A percentile compares a stretch with the other conserved stretches of the same genome.
Evolutionary conservation across 2,329 filamentous ascomycete species (phyloP).

Genomic region (Eurotiales sp.): DNA sequence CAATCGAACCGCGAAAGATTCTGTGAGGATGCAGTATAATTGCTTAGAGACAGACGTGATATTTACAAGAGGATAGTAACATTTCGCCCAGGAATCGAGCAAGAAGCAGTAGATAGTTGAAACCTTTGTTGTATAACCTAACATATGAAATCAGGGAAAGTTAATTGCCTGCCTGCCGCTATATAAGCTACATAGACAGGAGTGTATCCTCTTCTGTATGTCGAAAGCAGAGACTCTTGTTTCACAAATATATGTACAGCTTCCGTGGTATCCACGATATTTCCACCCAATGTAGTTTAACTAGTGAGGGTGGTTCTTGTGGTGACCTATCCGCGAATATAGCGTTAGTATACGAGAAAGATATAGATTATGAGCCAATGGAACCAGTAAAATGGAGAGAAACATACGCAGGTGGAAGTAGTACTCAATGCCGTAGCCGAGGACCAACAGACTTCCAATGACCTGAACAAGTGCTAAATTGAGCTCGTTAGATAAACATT

Average conservation of each 20-base stretch:
- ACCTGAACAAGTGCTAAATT: conserved; percentile 78
- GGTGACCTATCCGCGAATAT: conserved; percentile 66
- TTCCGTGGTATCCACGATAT: conserved; percentile 24
- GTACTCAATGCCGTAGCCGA: conserved; percentile 98
- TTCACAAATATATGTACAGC: conserved; percentile 39
- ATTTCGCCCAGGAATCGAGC: too few species aligned
- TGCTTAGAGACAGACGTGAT: too few species aligned
- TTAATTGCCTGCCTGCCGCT: conserved; percentile 3
- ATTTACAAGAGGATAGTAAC: too few species aligned
- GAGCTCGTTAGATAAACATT: conserved; percentile 12
- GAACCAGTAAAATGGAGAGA: background rate
- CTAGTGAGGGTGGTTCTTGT: conserved; percentile 99
- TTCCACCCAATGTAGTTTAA: conserved; percentile 16
- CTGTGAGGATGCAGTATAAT: too few species aligned
- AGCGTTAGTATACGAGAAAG: background rate
- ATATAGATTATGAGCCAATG: too few species aligned
- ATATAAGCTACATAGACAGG: conserved; percentile 10
- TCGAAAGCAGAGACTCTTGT: conserved; percentile 29
- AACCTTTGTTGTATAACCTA: conserved; percentile 6
- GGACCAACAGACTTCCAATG: conserved; percentile 69
- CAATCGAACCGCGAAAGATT: too few species aligned
- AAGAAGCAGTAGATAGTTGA: background rate
- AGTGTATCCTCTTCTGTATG: conserved; percentile 21
- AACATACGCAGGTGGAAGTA: conserved; percentile 98
- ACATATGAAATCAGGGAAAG: conserved; percentile 14